Percentiles rank a stretch among this genome's conserved stretches.
Conservation (phyloP, 495 filamentous ascomycete species). For the Amniculicola lignicola region DNA sequence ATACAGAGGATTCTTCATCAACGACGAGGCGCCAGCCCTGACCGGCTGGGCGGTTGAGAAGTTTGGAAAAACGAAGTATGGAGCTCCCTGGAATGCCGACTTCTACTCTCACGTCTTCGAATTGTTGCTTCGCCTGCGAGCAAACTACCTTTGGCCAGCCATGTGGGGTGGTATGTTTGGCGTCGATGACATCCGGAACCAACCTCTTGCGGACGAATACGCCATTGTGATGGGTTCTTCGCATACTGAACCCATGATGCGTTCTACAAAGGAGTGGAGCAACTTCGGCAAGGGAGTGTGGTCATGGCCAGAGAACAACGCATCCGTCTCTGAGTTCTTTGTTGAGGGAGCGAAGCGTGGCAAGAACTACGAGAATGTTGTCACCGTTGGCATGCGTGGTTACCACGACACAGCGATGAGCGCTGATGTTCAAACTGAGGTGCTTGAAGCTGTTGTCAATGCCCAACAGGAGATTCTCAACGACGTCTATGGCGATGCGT, state of each 20-base stretch:
- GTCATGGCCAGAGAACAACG: slow-evolving; percentile 65
- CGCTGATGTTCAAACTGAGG: slow-evolving; percentile 54
- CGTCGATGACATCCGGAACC: slow-evolving; percentile 65
- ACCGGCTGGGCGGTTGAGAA: slow-evolving; percentile 64
- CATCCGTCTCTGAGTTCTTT: slow-evolving; percentile 64
- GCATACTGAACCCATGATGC: slow-evolving; percentile 73
- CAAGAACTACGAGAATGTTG: slow-evolving; percentile 61
- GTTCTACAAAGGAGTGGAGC: slow-evolving; percentile 67
- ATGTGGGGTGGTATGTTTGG: slow-evolving; percentile 69
- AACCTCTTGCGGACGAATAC: slow-evolving; percentile 66
- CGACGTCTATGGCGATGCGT: slow-evolving; percentile 54
- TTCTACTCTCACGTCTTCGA: slow-evolving; percentile 72
- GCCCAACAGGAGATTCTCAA: slow-evolving; percentile 57
- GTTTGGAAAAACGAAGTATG: slow-evolving; percentile 50
- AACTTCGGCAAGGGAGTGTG: slow-evolving; percentile 56
- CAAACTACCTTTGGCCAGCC: slow-evolving; percentile 75
- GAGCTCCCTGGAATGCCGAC: slow-evolving; percentile 57
- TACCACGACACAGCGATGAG: slow-evolving; percentile 61
- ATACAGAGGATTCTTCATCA: slow-evolving; percentile 76
- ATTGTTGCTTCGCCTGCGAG: slow-evolving; percentile 63
- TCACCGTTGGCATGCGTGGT: slow-evolving; percentile 73
- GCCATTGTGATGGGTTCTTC: slow-evolving; percentile 69
- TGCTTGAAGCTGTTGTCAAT: slow-evolving; percentile 58
- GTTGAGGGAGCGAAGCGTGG: slow-evolving; percentile 62
- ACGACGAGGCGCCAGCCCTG: slow-evolving; percentile 71